Evolutionary conservation across 2,329 filamentous ascomycete species (phyloP).

Genomic region (Coleophoma cylindrospora): DNA sequence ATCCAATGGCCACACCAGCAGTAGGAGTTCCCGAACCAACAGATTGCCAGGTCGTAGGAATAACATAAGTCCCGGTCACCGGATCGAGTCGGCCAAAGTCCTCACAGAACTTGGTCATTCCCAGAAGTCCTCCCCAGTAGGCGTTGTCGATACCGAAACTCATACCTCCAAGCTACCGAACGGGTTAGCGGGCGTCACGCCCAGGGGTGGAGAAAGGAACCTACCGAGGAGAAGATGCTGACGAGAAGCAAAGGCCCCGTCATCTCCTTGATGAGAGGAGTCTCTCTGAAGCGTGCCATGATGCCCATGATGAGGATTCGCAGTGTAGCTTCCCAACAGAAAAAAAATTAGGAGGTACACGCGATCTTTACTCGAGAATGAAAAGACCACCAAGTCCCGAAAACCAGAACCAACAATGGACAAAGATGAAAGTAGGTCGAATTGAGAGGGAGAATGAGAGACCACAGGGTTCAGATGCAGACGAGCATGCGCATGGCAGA

Average conservation of each 20-base stretch:
- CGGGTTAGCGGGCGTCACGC: neutral
- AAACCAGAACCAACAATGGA: too few relatives aligned
- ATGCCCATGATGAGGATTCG: neutral
- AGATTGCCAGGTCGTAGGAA: neutral
- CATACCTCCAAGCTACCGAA: neutral
- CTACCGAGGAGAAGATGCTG: constrained; percentile 1
- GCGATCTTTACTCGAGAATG: too few relatives aligned
- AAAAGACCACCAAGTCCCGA: too few relatives aligned
- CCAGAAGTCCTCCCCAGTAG: neutral
- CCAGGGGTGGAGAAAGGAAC: neutral
- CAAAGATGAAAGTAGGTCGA: too few relatives aligned
- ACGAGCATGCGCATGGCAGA: too few relatives aligned
- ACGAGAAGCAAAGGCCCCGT: constrained; percentile 1
- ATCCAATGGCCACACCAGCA: constrained; percentile 1
- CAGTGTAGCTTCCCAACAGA: too few relatives aligned
- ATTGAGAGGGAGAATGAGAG: too few relatives aligned
- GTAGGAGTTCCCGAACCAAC: neutral
- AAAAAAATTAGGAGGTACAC: too few relatives aligned
- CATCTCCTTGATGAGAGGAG: constrained; percentile 1
- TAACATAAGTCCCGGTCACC: neutral
- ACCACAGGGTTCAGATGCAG: too few relatives aligned
- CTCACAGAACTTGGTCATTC: neutral
- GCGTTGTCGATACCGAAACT: constrained; percentile 2
- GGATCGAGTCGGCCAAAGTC: neutral
- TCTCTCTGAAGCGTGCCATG: neutral